These are phyloP conservation scores for Candida mesenterica DNA, from an alignment of 1,139 yeast species.

Conservation along the genomic window DNA sequence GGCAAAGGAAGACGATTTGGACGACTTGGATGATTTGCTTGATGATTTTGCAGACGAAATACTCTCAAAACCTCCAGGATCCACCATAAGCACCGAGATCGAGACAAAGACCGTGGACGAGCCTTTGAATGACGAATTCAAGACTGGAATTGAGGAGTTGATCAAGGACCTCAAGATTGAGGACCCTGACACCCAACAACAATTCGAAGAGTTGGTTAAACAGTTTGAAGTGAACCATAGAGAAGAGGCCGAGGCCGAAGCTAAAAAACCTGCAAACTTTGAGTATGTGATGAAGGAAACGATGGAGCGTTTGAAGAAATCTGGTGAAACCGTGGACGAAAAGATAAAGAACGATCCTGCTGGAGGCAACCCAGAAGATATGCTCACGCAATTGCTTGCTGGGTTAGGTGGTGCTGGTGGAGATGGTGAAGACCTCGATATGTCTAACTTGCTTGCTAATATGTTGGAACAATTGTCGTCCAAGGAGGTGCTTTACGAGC, in stretches of 20 bases:
- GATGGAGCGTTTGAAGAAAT: constrained; percentile 69
- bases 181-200: constrained; percentile 60
- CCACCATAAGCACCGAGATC: constrained; percentile 21
- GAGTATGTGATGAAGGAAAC: constrained; percentile 81
- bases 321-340: constrained; percentile 66
- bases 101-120: constrained; percentile 17
- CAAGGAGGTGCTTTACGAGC: constrained; percentile 84
- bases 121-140: constrained; percentile 41
- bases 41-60: constrained; percentile 80
- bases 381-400: constrained; percentile 53
- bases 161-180: constrained; percentile 56
- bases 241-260: constrained; percentile 36
- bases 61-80: constrained; percentile 61
- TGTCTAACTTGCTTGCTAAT: constrained; percentile 65
- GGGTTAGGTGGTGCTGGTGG: constrained; percentile 40
- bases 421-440: constrained; percentile 48
- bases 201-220: constrained; percentile 51
- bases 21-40: constrained; percentile 71
- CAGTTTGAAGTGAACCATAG: constrained; percentile 41
- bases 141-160: constrained; percentile 52
- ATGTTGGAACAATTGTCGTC: constrained; percentile 84
- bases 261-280: constrained; percentile 45
- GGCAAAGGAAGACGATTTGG: constrained; percentile 49
- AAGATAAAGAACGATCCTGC: constrained; percentile 52
- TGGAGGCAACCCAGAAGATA: constrained; percentile 54